Percentiles rank a stretch among this genome's conserved stretches.
phyloP scores from a whole-genome alignment of 2,329 filamentous ascomycete genomes.

The Myriosclerotinia curreyana region DNA sequence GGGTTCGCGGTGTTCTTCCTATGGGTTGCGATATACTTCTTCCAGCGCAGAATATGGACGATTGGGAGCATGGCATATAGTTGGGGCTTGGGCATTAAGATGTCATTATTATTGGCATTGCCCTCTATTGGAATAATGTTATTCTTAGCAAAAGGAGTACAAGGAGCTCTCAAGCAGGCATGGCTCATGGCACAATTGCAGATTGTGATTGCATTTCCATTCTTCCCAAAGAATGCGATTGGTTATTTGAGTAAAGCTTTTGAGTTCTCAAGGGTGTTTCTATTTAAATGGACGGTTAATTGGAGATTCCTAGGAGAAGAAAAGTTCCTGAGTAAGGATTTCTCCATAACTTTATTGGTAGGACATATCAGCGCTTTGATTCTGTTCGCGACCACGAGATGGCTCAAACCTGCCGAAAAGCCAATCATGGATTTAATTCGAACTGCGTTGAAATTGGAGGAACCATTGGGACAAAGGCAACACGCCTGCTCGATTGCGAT shows the following conservation, averaged over 20 bases:
- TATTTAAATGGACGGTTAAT: constrained; percentile 99
- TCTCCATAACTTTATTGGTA: constrained; percentile 56
- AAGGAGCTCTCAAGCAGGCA: constrained; percentile 63
- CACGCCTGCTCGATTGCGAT: constrained; percentile 50
- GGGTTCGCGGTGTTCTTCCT: constrained; percentile 82
- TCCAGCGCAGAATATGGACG: constrained; percentile 73
- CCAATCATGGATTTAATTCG: constrained; percentile 46
- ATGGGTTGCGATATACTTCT: constrained; percentile 74
- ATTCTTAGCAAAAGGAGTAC: constrained; percentile 68
- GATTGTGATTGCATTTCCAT: constrained; percentile 63
- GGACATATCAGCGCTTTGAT: constrained; percentile 54
- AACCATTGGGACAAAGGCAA: constrained; percentile 44
- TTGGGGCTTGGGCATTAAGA: constrained; percentile 85
- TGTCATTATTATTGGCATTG: constrained; percentile 80
- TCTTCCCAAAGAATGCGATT: constrained; percentile 60
- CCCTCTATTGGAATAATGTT: constrained; percentile 77
- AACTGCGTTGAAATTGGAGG: constrained; percentile 34
- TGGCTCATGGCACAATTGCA: constrained; percentile 76
- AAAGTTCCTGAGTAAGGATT: constrained; percentile 66
- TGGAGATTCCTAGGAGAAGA: constrained; percentile 93
- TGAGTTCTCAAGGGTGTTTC: constrained; percentile 84
- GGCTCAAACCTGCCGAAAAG: constrained; percentile 57
- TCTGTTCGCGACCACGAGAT: constrained; percentile 56
- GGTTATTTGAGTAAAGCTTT: constrained; percentile 83
- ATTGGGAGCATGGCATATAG: constrained; percentile 71